Conservation (phyloP, 108 stramenopile species). For the Skeletonema potamos region DNA sequence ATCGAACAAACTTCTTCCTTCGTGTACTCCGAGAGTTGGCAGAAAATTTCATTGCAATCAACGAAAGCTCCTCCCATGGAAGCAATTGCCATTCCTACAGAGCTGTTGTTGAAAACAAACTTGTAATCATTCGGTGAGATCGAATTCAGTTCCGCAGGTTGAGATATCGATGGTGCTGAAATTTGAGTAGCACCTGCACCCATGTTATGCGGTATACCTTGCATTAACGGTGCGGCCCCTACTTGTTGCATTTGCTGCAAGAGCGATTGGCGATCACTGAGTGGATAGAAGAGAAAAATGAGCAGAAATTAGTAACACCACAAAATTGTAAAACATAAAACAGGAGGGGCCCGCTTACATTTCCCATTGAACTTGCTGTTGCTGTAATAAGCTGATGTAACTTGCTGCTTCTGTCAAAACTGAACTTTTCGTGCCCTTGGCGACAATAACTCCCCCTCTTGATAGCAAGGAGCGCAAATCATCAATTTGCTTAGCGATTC, state of each 20-base stretch:
- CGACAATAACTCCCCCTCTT: conserved; percentile 85
- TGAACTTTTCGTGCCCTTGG: conserved; percentile 88
- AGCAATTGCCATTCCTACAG: conserved; percentile 88
- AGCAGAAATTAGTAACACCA: neutral
- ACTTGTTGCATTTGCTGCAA: conserved; percentile 85
- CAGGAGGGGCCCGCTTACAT: conserved; percentile 49
- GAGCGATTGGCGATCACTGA: conserved; percentile 47
- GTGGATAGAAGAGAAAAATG: neutral
- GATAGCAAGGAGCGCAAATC: conserved; percentile 74
- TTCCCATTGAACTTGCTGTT: conserved; percentile 85
- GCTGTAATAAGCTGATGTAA: conserved; percentile 87
- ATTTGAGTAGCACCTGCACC: neutral
- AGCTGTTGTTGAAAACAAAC: conserved; percentile 75
- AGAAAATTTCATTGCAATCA: conserved; percentile 86
- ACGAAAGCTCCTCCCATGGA: conserved; percentile 89
- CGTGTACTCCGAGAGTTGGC: conserved; percentile 65
- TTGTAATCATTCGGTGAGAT: conserved; percentile 71
- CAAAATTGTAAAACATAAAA: neutral
- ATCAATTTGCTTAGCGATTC: conserved; percentile 83
- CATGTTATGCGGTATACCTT: neutral
- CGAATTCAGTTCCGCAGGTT: conserved; percentile 2
- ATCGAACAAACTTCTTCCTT: conserved; percentile 84
- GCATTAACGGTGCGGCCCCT: conserved; percentile 38
- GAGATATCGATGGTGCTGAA: neutral
- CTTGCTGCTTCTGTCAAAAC: conserved; percentile 85